Evolutionary conservation across 2,329 filamentous ascomycete genomes (phyloP).

Genomic region (Amphichorda felina): DNA sequence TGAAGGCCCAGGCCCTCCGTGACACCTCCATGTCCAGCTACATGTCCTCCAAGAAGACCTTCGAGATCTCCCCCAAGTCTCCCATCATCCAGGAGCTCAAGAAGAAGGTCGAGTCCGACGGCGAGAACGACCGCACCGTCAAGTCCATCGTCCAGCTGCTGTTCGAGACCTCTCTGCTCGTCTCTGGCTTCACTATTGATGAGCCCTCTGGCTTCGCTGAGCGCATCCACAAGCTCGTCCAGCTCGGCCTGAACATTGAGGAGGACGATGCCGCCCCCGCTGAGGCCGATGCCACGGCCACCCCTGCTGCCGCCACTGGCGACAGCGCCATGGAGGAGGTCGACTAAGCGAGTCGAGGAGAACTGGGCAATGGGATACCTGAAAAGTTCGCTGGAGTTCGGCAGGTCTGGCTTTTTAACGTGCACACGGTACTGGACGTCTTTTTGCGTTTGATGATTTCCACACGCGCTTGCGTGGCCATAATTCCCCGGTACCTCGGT

Average conservation of each 20-base stretch:
- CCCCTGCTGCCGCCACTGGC: conserved; percentile 44
- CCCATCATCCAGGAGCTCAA: conserved; percentile 97
- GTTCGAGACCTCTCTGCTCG: conserved; percentile 96
- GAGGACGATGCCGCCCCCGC: conserved; percentile 63
- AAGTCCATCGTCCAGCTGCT: conserved; percentile 98
- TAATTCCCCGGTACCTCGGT: conserved; percentile 15
- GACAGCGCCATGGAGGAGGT: conserved; percentile 99
- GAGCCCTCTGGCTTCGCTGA: conserved; percentile 96
- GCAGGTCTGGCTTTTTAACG: conserved; percentile 4
- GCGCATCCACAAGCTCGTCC: conserved; percentile 99
- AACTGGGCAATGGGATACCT: conserved; percentile 22
- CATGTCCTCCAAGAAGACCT: conserved; percentile 99
- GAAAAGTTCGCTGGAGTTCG: conserved; percentile 31
- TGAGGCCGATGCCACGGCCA: conserved; percentile 39
- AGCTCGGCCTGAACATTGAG: conserved; percentile 93
- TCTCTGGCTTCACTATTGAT: conserved; percentile 99
- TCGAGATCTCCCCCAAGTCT: conserved; percentile 99
- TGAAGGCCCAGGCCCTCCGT: conserved; percentile 99
- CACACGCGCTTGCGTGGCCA: conserved; percentile 13
- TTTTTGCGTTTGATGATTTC: conserved; percentile 18
- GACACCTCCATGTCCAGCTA: conserved; percentile 99
- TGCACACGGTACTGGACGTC: conserved; percentile 18
- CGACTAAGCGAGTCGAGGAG: conserved; percentile 56
- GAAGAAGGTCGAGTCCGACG: conserved; percentile 96
- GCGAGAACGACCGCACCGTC: conserved; percentile 97